Percentiles rank a stretch among this genome's conserved stretches.
Evolutionary conservation across 352 stramenopile species (phyloP).

Genomic region (Pythium vanterpoolii): DNA sequence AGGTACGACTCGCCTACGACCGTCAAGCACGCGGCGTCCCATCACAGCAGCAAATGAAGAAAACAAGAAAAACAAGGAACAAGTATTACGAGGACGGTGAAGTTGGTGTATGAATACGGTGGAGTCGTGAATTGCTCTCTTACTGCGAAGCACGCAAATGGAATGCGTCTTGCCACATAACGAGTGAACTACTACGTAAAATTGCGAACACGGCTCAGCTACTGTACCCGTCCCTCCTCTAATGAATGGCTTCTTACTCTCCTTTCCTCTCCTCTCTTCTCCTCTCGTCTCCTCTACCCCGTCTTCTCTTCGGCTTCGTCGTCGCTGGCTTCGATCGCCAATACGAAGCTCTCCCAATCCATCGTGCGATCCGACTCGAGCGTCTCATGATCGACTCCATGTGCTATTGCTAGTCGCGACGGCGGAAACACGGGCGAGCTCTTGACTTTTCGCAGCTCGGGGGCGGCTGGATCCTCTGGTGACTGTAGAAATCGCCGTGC

Average conservation of each 20-base stretch:
- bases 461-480: neutral
- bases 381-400: neutral
- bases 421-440: neutral
- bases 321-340: constrained; percentile 15
- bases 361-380: constrained; percentile 8
- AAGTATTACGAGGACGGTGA: neutral
- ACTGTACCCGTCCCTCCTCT: no score
- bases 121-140: no score
- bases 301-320: neutral
- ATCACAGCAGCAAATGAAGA: neutral
- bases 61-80: neutral
- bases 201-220: no score
- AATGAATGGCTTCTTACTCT: neutral
- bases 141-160: no score
- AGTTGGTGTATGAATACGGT: neutral
- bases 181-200: neutral
- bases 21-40: neutral
- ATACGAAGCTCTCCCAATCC: constrained; percentile 10
- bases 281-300: neutral
- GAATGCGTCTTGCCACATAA: neutral
- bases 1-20: constrained; percentile 13
- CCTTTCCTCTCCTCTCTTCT: neutral
- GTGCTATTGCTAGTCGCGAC: neutral
- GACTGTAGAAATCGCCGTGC: neutral
- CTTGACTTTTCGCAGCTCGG: neutral